A percentile compares a stretch with the other conserved stretches of the same genome.
phyloP scores from a whole-genome alignment of 441 rosid species.

The Euphorbia corollata region DNA sequence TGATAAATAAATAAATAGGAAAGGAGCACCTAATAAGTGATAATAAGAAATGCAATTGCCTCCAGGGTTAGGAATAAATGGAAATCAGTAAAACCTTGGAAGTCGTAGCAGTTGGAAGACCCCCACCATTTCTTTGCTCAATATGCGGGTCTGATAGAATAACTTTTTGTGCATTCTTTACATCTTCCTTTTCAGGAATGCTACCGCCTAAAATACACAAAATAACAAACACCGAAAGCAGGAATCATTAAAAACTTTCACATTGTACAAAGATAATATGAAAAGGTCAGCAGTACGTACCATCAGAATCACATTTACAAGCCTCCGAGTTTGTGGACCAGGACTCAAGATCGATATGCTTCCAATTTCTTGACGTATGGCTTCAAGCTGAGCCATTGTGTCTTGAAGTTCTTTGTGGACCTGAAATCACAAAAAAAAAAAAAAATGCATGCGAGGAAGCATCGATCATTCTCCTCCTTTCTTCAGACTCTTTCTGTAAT shows the following conservation, averaged over 20 bases:
- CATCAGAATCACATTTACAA: slow-evolving; percentile 36
- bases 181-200: slow-evolving; percentile 7
- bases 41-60: neutral
- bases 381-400: slow-evolving; percentile 68
- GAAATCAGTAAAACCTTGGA: slow-evolving; percentile 18
- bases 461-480: no score
- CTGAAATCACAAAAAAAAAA: slow-evolving; percentile 26
- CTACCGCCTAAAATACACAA: slow-evolving; percentile 4
- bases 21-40: neutral
- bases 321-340: slow-evolving; percentile 59
- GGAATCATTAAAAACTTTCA: slow-evolving; percentile 1
- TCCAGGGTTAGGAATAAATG: neutral
- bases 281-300: slow-evolving; percentile 5
- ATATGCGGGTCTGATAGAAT: slow-evolving; percentile 4
- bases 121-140: slow-evolving; percentile 14
- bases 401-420: slow-evolving; percentile 81
- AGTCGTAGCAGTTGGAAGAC: slow-evolving; percentile 7
- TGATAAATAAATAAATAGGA: neutral
- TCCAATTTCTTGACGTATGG: slow-evolving; percentile 68
- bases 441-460: neutral
- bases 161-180: slow-evolving; percentile 3
- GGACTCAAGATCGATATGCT: slow-evolving; percentile 60
- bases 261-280: neutral
- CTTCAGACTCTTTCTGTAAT: no score
- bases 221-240: neutral